Evolutionary conservation across 129 eudicot species (phyloP), one percentile per base, ranked within the genome.

Genomic region (Rutidosis leptorrhynchoides): DNA sequence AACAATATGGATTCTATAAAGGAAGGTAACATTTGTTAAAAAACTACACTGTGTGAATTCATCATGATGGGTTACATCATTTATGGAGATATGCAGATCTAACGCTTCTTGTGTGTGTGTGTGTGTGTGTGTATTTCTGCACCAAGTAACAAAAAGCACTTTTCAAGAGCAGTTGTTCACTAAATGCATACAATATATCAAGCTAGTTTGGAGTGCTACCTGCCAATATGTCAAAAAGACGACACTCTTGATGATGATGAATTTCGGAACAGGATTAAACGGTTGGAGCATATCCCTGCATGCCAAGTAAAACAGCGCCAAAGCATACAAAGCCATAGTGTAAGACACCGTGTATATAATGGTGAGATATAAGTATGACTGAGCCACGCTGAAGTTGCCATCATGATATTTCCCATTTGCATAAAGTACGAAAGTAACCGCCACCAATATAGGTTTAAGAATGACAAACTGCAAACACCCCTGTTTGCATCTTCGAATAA

Each of bases 391-490:
- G 80, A 90, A 90, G 78, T 90, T 79, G 7, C 97, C 97, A 67
- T 87, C 95, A 65, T 87, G 80, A 64, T 90, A 90, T 78, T 84
- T 87, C 59, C 93, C 97, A 23, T 85, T 87, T 12, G 95, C 84
- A 69, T 87, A 87, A 5, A 90, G 92, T 76, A 90, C 68, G 43
- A 90, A 67, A 35, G 97, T 90, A 52, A 87, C 76, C 16, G 75
- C 75, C 43, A 87, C 95, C 62, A 87, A 77, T 26, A 90, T 74
- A 62, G 97, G 97, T 78, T 90, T 90, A 52, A 90, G 90, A 78
- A 90, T 87, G 65, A 87, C 97, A 82, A 90, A 90, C 81, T 90
- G 97, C 83, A 90, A 76, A 69, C 97, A 84, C 32, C 97, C 97
- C 75, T 90, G 97, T 72, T 90, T 90, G 82, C 95, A 90, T 68